A percentile compares a stretch with the other conserved stretches of the same genome.
These are phyloP conservation scores for Sugiyamaella xylanicola DNA, from an alignment of 1,139 yeast species.

Conservation along the genomic window DNA sequence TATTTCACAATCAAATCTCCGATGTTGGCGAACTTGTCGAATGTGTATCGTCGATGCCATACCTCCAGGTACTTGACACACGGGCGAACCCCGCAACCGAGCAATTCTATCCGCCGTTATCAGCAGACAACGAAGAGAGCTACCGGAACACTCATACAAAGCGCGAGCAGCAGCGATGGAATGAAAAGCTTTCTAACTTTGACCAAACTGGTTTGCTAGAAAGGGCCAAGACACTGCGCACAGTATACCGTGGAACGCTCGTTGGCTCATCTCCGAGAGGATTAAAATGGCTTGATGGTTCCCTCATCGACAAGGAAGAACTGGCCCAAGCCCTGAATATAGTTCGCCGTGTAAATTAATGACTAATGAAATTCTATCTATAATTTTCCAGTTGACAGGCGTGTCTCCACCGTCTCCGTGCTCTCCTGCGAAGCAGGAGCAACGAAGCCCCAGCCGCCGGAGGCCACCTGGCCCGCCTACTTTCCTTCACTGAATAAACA, in stretches of 20 bases:
- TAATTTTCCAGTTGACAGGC: too few relatives aligned
- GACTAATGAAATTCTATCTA: conserved; percentile 3
- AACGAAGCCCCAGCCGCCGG: conserved; percentile 6
- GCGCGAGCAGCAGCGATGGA: conserved; percentile 31
- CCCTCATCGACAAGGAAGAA: conserved; percentile 23
- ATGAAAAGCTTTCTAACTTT: conserved; percentile 28
- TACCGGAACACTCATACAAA: conserved; percentile 28
- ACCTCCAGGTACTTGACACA: conserved; percentile 37
- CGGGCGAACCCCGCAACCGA: conserved; percentile 40
- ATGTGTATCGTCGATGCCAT: conserved; percentile 31
- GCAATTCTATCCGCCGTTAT: conserved; percentile 36
- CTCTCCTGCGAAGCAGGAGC: too few relatives aligned
- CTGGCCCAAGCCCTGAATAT: conserved; percentile 12
- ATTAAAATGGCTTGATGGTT: conserved; percentile 33
- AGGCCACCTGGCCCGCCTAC: background rate
- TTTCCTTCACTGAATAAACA: background rate
- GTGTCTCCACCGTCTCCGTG: too few relatives aligned
- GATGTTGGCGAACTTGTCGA: conserved; percentile 32
- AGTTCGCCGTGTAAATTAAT: conserved; percentile 8
- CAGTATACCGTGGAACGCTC: conserved; percentile 14
- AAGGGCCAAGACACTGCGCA: conserved; percentile 3
- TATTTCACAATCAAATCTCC: conserved; percentile 37
- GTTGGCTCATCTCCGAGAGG: conserved; percentile 15
- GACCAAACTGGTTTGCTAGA: conserved; percentile 12
- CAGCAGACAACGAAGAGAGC: conserved; percentile 24